Conservation (phyloP, 371 early-diverging fungal species). For the Fennellomyces sp. region DNA sequence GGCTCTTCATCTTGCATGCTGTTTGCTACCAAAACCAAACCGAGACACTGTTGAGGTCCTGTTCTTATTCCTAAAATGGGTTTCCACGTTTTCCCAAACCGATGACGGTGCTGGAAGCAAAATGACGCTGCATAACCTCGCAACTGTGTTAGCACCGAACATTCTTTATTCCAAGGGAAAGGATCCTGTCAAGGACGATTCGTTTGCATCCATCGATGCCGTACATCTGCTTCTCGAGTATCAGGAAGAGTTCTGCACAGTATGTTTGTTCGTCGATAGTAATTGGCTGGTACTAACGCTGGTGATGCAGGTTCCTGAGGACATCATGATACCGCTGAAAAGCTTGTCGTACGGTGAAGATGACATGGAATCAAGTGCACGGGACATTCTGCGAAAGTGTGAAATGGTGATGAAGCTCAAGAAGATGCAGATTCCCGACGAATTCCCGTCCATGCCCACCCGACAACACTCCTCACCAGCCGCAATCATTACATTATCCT, state of each 20-base stretch:
- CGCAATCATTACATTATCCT: conserved; percentile 4
- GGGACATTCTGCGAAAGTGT: conserved; percentile 68
- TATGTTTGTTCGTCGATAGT: conserved; percentile 22
- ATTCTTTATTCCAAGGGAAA: conserved; percentile 86
- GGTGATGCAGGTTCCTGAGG: conserved; percentile 77
- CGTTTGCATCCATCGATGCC: conserved; percentile 75
- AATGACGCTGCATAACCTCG: conserved; percentile 90
- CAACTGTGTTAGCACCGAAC: conserved; percentile 93
- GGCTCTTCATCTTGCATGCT: conserved; percentile 79
- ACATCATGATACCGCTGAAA: conserved; percentile 63
- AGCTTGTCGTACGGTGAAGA: conserved; percentile 59
- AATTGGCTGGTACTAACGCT: too few relatives aligned
- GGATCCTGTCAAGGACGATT: conserved; percentile 63
- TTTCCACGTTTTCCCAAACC: conserved; percentile 70
- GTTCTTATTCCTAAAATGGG: conserved; percentile 84
- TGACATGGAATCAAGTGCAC: conserved; percentile 58
- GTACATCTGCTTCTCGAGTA: conserved; percentile 72
- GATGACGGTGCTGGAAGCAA: conserved; percentile 78
- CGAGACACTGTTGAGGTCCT: conserved; percentile 91
- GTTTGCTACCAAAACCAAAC: conserved; percentile 89
- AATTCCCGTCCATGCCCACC: conserved; percentile 21
- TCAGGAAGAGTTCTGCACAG: conserved; percentile 79
- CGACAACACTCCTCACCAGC: conserved; percentile 45
- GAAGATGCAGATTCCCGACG: conserved; percentile 12
- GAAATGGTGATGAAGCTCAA: conserved; percentile 61